phyloP scores from a whole-genome alignment of 331 rosid genomes.

The Pyrus hybrid region DNA sequence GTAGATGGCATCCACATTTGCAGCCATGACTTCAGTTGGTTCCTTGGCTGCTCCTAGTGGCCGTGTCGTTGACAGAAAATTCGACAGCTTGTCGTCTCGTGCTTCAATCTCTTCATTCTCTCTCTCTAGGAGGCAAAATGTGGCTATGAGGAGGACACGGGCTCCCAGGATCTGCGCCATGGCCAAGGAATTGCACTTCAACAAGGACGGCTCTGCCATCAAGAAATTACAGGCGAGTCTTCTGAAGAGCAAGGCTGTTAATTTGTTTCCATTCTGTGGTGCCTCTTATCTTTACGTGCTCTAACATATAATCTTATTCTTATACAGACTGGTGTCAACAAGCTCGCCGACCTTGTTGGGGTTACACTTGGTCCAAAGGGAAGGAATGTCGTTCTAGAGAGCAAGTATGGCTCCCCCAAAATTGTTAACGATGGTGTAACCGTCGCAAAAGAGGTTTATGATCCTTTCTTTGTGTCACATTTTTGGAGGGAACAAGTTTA shows the following conservation, averaged over 20 bases:
- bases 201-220: conserved; percentile 87
- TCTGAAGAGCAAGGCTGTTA: not conserved
- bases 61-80: conserved; percentile 28
- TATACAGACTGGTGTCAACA: conserved; percentile 82
- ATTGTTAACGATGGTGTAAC: conserved; percentile 98
- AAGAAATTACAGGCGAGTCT: conserved; percentile 64
- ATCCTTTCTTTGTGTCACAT: too few species aligned
- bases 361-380: conserved; percentile 99
- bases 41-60: conserved; percentile 44
- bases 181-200: conserved; percentile 95
- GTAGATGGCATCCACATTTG: conserved; percentile 60
- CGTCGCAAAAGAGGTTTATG: conserved; percentile 81
- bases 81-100: conserved; percentile 48
- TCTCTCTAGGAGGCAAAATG: conserved; percentile 32
- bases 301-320: not conserved
- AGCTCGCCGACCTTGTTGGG: conserved; percentile 96
- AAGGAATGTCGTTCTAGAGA: conserved; percentile 91
- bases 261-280: not conserved
- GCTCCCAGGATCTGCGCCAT: conserved; percentile 60
- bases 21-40: conserved; percentile 58
- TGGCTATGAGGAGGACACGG: conserved; percentile 25
- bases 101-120: conserved; percentile 60
- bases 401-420: conserved; percentile 98
- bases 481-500: not conserved
- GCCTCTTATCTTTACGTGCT: not conserved